Evolutionary conservation across 2,329 filamentous ascomycete genomes (phyloP).

Genomic region (Cordyceps tenuipes): DNA sequence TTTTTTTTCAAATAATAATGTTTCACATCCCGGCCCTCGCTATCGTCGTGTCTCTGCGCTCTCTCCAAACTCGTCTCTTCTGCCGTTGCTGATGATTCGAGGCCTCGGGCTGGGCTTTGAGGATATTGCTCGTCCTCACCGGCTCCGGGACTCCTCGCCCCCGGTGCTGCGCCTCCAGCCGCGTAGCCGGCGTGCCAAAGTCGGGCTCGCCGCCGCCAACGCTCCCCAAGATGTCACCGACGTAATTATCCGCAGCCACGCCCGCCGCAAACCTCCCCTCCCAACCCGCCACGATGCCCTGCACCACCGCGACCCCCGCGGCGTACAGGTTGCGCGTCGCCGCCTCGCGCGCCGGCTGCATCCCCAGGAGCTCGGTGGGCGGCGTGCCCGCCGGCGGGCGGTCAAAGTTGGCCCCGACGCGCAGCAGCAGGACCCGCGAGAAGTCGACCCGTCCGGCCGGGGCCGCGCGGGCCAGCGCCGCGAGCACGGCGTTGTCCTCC

Average conservation of each 20-base stretch:
- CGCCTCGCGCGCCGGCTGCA: constrained; percentile 54
- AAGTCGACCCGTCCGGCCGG: constrained; percentile 54
- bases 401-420: constrained; percentile 63
- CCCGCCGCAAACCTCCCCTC: constrained; percentile 48
- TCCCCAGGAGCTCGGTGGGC: constrained; percentile 50
- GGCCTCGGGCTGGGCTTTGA: neutral
- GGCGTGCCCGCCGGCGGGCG: constrained; percentile 52
- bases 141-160: neutral
- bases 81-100: neutral
- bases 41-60: neutral
- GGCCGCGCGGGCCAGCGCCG: constrained; percentile 54
- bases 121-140: neutral
- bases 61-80: neutral
- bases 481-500: constrained; percentile 63
- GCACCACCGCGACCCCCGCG: constrained; percentile 55
- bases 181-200: constrained; percentile 39
- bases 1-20: neutral
- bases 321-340: constrained; percentile 57
- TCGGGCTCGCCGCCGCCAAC: constrained; percentile 53
- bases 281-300: constrained; percentile 56
- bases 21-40: neutral
- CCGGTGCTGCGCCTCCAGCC: neutral
- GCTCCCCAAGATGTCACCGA: constrained; percentile 64
- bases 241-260: constrained; percentile 52
- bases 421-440: constrained; percentile 57